Base-by-base conservation (phyloP, 495 filamentous ascomycete species). In the Hyaloscypha hepaticicola region DNA sequence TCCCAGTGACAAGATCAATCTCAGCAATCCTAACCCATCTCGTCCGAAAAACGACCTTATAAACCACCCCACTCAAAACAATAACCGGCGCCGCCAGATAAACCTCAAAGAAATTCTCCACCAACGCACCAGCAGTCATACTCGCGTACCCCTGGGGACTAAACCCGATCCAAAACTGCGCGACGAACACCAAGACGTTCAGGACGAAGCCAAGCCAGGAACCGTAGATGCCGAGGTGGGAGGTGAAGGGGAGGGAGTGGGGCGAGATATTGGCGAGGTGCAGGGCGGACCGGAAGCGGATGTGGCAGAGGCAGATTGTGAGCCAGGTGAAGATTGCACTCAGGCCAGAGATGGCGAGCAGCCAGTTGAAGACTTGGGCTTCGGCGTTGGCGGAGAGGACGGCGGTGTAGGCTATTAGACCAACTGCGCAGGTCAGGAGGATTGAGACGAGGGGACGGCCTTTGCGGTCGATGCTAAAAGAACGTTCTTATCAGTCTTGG, bases 261-360 rank as follows among this genome's bases (percentile, higher is more conserved):
- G 93, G 75, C 5, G 86, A 1, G 80, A 58, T 19, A 76, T 77
- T 92, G 91, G 96, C 11, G 85, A 93, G 2, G 12, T 12, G 27
- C 8, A 26, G 28, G 5, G 61, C 61, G 21, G 29, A 4, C 38
- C 94, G 92, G 83, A 98, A 98, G 28, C 93, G 90, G 76, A 98
- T 96, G 74, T 98, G 94, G 0, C 85, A 81, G 0, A 95, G 77
- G 72, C 92, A 96, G 74, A 97, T 91, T 45, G 89, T 91, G 55
- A 87, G 87, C 94, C 94, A 97, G 48, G 93, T 96, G 79, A 97
- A 91, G 77, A 97, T 88, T 25, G 89, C 90, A 0, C 89, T 92
- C 19, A 98, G 85, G 55, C 90, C 93, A 0, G 91, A 95, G 50
- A 96, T 84, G 33, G 93, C 91, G 64, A 96, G 82, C 79, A 98